These are phyloP conservation scores for Populus hybrid DNA, from an alignment of 441 rosid species.

Conservation along the genomic window DNA sequence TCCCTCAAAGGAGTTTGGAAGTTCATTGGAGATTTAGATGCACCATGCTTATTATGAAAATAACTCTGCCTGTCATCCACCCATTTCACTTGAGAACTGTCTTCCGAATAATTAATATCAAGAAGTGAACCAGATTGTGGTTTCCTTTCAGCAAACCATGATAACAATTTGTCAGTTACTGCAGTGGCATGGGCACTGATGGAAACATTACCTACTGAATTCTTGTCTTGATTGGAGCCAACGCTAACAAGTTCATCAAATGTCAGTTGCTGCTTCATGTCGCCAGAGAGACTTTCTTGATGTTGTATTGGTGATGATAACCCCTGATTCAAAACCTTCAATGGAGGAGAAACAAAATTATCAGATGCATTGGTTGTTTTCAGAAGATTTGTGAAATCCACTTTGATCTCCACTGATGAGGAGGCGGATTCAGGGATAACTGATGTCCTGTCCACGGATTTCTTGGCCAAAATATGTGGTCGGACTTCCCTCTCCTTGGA, in stretches of 20 bases:
- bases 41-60: constrained; percentile 18
- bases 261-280: constrained; percentile 34
- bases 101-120: constrained; percentile 16
- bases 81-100: constrained; percentile 16
- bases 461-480: constrained; percentile 20
- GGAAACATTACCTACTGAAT: constrained; percentile 19
- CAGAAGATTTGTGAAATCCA: constrained; percentile 22
- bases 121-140: constrained; percentile 19
- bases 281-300: constrained; percentile 21
- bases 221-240: constrained; percentile 29
- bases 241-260: constrained; percentile 17
- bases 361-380: constrained; percentile 23
- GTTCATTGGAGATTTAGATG: constrained; percentile 17
- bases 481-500: constrained; percentile 27
- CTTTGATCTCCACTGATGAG: constrained; percentile 14
- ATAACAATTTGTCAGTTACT: constrained; percentile 15
- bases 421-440: constrained; percentile 24
- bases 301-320: constrained; percentile 25
- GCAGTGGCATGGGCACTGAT: constrained; percentile 23
- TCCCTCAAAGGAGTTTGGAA: constrained; percentile 25
- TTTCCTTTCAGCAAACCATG: constrained; percentile 13
- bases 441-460: constrained; percentile 11
- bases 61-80: constrained; percentile 22
- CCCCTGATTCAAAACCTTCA: constrained; percentile 34
- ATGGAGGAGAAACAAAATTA: constrained; percentile 32